A percentile compares a stretch with the other conserved stretches of the same genome.
Evolutionary conservation across 768 basidiomycete species (phyloP).

Genomic region (Hericium rajendrae): DNA sequence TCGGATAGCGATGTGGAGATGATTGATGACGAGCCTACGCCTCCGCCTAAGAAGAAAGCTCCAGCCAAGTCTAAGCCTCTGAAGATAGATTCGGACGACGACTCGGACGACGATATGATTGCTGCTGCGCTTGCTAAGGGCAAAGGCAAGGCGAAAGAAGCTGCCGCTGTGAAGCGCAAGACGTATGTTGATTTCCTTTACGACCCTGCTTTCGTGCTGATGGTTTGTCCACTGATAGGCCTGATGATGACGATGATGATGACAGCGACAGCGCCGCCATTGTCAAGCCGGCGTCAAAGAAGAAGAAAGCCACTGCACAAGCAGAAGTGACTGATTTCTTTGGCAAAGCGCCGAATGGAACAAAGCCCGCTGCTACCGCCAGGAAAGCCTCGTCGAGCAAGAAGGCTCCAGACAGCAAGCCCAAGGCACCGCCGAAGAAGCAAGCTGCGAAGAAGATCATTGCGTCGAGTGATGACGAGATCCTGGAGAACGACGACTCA

Average conservation of each 20-base stretch:
- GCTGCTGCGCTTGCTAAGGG: slow-evolving; percentile 12
- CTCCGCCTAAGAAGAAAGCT: slow-evolving; percentile 7
- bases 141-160: slow-evolving; percentile 20
- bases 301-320: slow-evolving; percentile 27
- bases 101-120: not conserved
- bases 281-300: slow-evolving; percentile 38
- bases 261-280: slow-evolving; percentile 21
- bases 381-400: slow-evolving; percentile 12
- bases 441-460: slow-evolving; percentile 18
- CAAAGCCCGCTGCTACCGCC: slow-evolving; percentile 28
- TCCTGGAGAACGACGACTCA: slow-evolving; percentile 29
- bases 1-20: slow-evolving; percentile 21
- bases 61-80: not conserved
- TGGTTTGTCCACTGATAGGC: not conserved
- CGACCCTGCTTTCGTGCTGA: not conserved
- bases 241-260: slow-evolving; percentile 1
- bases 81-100: not conserved
- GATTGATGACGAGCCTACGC: slow-evolving; percentile 20
- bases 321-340: slow-evolving; percentile 50
- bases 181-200: slow-evolving; percentile 33
- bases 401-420: slow-evolving; percentile 3
- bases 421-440: slow-evolving; percentile 3
- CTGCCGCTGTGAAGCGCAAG: slow-evolving; percentile 48
- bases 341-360: slow-evolving; percentile 30
- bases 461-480: slow-evolving; percentile 34